Evolutionary conservation across 2,329 filamentous ascomycete species (phyloP).

Genomic region (Aspergillus brunneoviolaceus): DNA sequence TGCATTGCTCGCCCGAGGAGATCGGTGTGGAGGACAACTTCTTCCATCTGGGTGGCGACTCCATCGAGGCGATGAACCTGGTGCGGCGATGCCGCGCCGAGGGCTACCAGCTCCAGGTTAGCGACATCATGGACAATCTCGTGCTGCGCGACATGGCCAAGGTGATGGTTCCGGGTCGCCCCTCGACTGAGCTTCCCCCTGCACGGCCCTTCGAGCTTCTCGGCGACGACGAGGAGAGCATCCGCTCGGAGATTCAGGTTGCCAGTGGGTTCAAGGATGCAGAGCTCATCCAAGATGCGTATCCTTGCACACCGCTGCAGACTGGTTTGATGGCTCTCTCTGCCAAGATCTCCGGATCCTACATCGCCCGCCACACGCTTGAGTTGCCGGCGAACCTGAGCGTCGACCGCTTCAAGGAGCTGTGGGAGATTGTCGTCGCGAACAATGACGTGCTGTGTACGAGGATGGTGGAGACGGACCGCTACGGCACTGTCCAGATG

Average conservation of each 20-base stretch:
- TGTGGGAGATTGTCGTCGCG: slow-evolving; percentile 38
- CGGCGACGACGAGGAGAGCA: neutral
- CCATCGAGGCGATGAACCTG: slow-evolving; percentile 25
- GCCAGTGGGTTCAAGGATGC: slow-evolving; percentile 14
- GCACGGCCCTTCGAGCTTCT: slow-evolving; percentile 8
- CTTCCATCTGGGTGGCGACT: slow-evolving; percentile 27
- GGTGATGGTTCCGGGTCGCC: slow-evolving; percentile 4
- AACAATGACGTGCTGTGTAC: slow-evolving; percentile 43
- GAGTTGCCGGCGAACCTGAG: slow-evolving; percentile 29
- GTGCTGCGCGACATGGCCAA: slow-evolving; percentile 36
- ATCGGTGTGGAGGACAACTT: slow-evolving; percentile 22
- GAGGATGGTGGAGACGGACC: slow-evolving; percentile 25
- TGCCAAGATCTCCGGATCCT: slow-evolving; percentile 35
- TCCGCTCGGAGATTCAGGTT: slow-evolving; percentile 6
- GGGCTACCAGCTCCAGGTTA: slow-evolving; percentile 18
- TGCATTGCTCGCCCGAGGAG: slow-evolving; percentile 1
- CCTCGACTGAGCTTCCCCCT: neutral
- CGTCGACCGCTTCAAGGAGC: slow-evolving; percentile 34
- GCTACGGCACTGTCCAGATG: slow-evolving; percentile 26
- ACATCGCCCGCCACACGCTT: slow-evolving; percentile 39
- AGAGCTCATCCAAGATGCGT: slow-evolving; percentile 26
- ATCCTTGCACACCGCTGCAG: slow-evolving; percentile 31
- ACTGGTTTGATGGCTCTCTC: slow-evolving; percentile 37
- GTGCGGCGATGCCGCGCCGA: slow-evolving; percentile 8
- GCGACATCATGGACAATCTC: slow-evolving; percentile 28